Evolutionary conservation across 352 stramenopile species (phyloP).

Genomic region (Paralagenidium karlingii): DNA sequence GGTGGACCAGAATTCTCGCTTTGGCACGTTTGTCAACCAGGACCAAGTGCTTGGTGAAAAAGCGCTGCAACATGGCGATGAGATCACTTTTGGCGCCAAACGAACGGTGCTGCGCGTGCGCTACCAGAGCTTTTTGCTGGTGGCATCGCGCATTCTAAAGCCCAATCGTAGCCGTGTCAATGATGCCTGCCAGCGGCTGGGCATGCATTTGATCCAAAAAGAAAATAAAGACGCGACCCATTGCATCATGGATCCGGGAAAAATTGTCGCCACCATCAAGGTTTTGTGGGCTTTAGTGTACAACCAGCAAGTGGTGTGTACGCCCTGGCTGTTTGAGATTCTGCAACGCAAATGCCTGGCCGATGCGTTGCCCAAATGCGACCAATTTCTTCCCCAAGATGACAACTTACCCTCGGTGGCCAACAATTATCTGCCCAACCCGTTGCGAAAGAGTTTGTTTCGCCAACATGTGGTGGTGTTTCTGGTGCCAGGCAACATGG

Average conservation of each 20-base stretch:
- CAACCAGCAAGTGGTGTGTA: conserved; percentile 73
- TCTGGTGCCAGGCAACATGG: conserved; percentile 51
- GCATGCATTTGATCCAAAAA: conserved; percentile 57
- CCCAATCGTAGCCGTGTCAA: conserved; percentile 43
- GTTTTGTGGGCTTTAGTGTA: conserved; percentile 79
- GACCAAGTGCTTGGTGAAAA: conserved; percentile 37
- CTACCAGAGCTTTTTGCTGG: conserved; percentile 71
- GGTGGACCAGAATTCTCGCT: conserved; percentile 71
- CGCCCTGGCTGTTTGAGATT: conserved; percentile 69
- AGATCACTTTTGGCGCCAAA: conserved; percentile 76
- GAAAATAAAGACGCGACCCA: conserved; percentile 61
- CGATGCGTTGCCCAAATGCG: conserved; percentile 57
- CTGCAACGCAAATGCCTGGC: conserved; percentile 58
- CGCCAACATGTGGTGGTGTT: conserved; percentile 63
- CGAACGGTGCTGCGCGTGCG: conserved; percentile 65
- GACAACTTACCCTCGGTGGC: conserved; percentile 36
- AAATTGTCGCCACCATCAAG: conserved; percentile 73
- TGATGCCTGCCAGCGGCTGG: conserved; percentile 62
- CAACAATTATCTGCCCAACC: conserved; percentile 60
- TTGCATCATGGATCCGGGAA: conserved; percentile 77
- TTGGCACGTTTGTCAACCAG: conserved; percentile 80
- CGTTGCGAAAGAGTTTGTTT: conserved; percentile 65
- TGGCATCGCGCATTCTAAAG: conserved; percentile 57
- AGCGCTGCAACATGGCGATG: conserved; percentile 45
- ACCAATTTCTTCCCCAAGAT: conserved; percentile 55